Percentiles rank a stretch among this genome's conserved stretches.
Evolutionary conservation across 1,139 yeast genomes (phyloP).

Genomic region (Blastobotrys aristatus): DNA sequence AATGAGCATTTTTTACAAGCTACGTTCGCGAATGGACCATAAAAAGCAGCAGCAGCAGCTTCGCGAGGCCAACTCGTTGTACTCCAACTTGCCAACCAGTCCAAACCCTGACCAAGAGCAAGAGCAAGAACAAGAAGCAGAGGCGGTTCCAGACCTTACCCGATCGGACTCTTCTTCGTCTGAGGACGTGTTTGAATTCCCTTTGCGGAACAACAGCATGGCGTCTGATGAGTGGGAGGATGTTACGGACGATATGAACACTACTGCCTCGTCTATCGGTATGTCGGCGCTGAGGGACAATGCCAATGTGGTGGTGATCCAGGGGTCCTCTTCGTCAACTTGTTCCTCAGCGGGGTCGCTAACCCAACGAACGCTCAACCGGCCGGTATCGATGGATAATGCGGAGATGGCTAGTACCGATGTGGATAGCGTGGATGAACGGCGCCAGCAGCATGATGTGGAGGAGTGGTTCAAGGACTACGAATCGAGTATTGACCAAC

Average conservation of each 20-base stretch:
- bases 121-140: constrained; percentile 4
- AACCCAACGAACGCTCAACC: constrained; percentile 4
- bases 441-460: constrained; percentile 31
- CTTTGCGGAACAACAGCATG: background rate
- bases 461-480: constrained; percentile 31
- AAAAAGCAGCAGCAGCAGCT: background rate
- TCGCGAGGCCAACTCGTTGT: background rate
- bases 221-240: constrained; percentile 7
- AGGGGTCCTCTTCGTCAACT: background rate
- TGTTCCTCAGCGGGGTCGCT: background rate
- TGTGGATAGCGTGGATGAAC: constrained; percentile 21
- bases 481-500: constrained; percentile 22
- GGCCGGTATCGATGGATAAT: constrained; percentile 9
- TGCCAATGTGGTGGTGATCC: background rate
- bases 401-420: constrained; percentile 10
- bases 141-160: constrained; percentile 9
- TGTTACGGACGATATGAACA: background rate
- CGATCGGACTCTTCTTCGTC: constrained; percentile 9
- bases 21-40: background rate
- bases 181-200: background rate
- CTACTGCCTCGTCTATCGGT: constrained; percentile 1
- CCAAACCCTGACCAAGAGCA: background rate
- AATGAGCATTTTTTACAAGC: background rate
- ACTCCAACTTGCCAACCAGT: background rate
- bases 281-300: background rate